Conservation (phyloP, 108 stramenopile species). For the Cyclostephanos tholiformis region DNA sequence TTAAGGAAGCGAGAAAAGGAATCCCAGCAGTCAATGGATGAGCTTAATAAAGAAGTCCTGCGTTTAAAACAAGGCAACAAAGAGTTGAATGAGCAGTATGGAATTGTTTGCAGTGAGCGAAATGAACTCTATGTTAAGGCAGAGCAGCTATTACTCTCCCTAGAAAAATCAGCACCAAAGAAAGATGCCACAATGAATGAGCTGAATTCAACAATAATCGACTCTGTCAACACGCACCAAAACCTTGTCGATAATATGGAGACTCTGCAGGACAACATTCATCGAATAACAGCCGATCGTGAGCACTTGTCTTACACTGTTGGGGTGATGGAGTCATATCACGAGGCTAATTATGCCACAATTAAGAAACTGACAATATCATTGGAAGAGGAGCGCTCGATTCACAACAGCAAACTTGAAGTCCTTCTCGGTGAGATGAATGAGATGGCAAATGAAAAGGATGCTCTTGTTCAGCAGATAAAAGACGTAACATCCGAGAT, state of each 20-base stretch:
- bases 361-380: background rate
- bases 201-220: background rate
- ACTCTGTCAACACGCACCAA: background rate
- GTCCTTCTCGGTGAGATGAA: conserved; percentile 10
- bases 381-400: background rate
- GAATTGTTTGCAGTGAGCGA: conserved; percentile 8
- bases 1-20: background rate
- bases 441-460: background rate
- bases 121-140: background rate
- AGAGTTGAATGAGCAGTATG: conserved; percentile 1
- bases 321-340: background rate
- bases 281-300: background rate
- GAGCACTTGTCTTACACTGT: background rate
- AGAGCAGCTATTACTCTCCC: background rate
- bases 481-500: conserved; percentile 20
- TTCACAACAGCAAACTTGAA: background rate
- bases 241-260: background rate
- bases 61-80: conserved; percentile 1
- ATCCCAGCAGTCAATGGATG: background rate
- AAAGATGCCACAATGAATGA: background rate
- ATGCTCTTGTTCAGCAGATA: conserved; percentile 4
- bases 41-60: background rate
- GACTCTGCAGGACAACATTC: background rate
- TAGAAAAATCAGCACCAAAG: background rate
- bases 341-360: background rate